Evolutionary conservation across 2,329 filamentous ascomycete species (phyloP).

Genomic region (Neonectria sp.): DNA sequence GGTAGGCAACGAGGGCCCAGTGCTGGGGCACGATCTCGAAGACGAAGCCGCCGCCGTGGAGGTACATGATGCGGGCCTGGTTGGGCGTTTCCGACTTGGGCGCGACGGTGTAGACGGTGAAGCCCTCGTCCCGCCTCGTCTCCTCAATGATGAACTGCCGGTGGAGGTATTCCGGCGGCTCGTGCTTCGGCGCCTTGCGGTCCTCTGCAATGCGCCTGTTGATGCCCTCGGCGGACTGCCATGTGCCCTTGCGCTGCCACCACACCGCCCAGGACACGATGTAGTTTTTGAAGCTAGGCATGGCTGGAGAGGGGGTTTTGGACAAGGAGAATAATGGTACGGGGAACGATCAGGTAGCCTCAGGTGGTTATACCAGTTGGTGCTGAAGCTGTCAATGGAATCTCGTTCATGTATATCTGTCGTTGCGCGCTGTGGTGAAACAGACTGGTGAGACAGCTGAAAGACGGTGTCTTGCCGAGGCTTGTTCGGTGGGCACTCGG

Average conservation of each 20-base stretch:
- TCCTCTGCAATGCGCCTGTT: conserved; percentile 43
- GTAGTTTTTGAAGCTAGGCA: conserved; percentile 48
- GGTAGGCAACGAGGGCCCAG: conserved; percentile 47
- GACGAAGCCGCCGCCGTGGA: conserved; percentile 52
- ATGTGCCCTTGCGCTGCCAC: conserved; percentile 46
- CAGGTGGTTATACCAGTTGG: neutral
- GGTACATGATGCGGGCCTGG: conserved; percentile 49
- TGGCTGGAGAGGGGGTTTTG: conserved; percentile 17
- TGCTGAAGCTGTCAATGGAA: neutral
- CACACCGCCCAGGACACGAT: conserved; percentile 48
- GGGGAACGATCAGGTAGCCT: neutral
- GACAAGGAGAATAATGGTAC: neutral
- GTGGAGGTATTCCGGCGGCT: conserved; percentile 45
- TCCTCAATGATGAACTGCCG: conserved; percentile 47
- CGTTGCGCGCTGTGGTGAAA: conserved; percentile 1
- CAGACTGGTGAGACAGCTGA: neutral
- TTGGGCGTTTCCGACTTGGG: conserved; percentile 50
- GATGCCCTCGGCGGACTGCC: conserved; percentile 44
- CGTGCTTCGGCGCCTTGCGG: conserved; percentile 37
- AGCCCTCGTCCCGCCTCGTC: conserved; percentile 36
- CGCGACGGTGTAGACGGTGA: conserved; percentile 48
- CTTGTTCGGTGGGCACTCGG: conserved; percentile 10
- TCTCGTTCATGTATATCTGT: neutral
- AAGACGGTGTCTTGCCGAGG: conserved; percentile 18
- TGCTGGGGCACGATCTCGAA: conserved; percentile 49